Percentiles rank a stretch among this genome's conserved stretches.
phyloP scores from a whole-genome alignment of 495 filamentous ascomycete genomes.

The Neurospora discreta region DNA sequence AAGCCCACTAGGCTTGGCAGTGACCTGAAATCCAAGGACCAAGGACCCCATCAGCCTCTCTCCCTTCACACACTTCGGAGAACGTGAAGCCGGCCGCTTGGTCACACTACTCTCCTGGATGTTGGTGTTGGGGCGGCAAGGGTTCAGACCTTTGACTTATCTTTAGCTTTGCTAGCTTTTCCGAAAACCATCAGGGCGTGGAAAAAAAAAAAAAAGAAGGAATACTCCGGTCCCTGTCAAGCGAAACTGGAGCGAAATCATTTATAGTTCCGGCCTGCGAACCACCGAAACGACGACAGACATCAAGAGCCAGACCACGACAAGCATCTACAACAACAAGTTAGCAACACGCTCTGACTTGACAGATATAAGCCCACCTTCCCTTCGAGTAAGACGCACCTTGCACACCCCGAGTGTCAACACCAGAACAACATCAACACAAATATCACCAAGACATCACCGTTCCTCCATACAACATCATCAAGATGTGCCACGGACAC shows the following conservation, averaged over 20 bases:
- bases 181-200: neutral
- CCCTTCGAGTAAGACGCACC: neutral
- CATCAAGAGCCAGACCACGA: neutral
- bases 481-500: conserved; percentile 33
- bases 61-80: neutral
- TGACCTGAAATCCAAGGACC: neutral
- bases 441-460: neutral
- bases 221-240: neutral
- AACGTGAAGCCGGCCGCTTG: neutral
- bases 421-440: neutral
- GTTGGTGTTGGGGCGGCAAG: neutral
- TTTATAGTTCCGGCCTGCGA: neutral
- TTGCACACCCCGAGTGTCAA: neutral
- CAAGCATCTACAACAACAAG: neutral
- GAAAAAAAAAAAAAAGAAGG: neutral
- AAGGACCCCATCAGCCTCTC: neutral
- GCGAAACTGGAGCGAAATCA: neutral
- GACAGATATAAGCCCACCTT: neutral
- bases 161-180: neutral
- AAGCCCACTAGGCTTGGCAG: neutral
- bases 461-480: neutral
- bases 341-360: neutral
- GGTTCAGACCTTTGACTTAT: neutral
- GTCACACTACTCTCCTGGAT: neutral
- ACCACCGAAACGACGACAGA: neutral